These are phyloP conservation scores for Colletotrichum aenigma DNA, from an alignment of 2,329 filamentous ascomycete genomes.

Conservation along the genomic window DNA sequence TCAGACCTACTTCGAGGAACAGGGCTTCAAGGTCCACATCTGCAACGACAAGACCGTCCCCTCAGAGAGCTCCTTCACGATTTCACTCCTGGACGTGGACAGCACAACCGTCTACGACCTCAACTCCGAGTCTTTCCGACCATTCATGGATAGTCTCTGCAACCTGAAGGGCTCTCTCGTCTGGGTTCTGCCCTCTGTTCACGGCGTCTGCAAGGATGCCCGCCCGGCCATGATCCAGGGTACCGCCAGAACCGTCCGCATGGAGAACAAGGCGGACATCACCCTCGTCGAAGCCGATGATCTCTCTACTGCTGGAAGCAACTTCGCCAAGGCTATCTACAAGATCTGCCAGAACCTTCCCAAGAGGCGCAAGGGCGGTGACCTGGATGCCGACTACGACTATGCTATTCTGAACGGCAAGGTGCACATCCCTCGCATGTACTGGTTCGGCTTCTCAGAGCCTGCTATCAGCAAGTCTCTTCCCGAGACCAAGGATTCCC, in stretches of 20 bases:
- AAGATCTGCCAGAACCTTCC: background rate
- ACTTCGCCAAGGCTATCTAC: background rate
- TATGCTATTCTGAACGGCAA: conserved; percentile 30
- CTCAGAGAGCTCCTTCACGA: background rate
- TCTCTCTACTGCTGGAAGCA: background rate
- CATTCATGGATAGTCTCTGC: conserved; percentile 9
- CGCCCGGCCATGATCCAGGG: conserved; percentile 32
- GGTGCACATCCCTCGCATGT: conserved; percentile 27
- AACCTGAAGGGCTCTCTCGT: conserved; percentile 22
- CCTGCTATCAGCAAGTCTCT: conserved; percentile 21
- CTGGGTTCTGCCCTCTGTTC: conserved; percentile 32
- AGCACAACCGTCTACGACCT: conserved; percentile 28
- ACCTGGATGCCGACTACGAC: conserved; percentile 31
- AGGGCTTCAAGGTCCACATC: background rate
- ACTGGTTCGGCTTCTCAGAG: conserved; percentile 9
- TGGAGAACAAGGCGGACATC: conserved; percentile 29
- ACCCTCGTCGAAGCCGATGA: background rate
- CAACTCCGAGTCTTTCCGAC: conserved; percentile 14
- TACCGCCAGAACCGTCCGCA: conserved; percentile 29
- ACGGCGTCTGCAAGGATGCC: conserved; percentile 29
- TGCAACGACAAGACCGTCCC: background rate
- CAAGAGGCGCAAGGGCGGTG: background rate
- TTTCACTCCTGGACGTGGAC: conserved; percentile 29
- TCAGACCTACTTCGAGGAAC: background rate
- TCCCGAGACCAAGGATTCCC: conserved; percentile 27